phyloP scores from a whole-genome alignment of 352 stramenopile species.

The Phytophthora boehmeriae region DNA sequence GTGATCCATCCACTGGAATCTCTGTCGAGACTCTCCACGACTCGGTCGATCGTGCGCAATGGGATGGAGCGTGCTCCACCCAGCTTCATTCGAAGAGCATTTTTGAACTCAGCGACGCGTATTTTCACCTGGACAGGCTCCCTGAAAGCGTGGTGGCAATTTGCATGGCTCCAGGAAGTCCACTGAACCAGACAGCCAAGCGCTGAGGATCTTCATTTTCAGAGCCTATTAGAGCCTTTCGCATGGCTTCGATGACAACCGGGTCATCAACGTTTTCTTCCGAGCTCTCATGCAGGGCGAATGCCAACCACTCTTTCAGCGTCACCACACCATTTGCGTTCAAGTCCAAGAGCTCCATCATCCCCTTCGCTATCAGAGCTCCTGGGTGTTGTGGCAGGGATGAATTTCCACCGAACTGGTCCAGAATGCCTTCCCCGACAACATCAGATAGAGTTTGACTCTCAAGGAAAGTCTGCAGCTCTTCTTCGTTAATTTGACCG shows the following conservation, averaged over 20 bases:
- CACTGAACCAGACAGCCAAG: slow-evolving; percentile 55
- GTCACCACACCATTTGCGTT: slow-evolving; percentile 65
- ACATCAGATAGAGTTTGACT: slow-evolving; percentile 20
- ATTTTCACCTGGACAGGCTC: slow-evolving; percentile 44
- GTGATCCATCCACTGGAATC: slow-evolving; percentile 76
- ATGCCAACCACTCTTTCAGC: slow-evolving; percentile 54
- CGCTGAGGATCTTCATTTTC: slow-evolving; percentile 15
- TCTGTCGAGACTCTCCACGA: slow-evolving; percentile 51
- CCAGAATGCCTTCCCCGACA: slow-evolving; percentile 8
- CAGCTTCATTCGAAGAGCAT: slow-evolving; percentile 36
- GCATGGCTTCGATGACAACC: slow-evolving; percentile 30
- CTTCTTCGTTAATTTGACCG: slow-evolving; percentile 57
- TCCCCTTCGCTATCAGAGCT: slow-evolving; percentile 29
- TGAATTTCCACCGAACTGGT: slow-evolving; percentile 23
- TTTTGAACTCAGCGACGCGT: slow-evolving; percentile 64
- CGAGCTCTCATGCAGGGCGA: slow-evolving; percentile 28
- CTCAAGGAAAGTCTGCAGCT: slow-evolving; percentile 54
- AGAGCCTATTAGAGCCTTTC: slow-evolving; percentile 23
- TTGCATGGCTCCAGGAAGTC: slow-evolving; percentile 41
- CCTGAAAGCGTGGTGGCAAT: slow-evolving; percentile 1
- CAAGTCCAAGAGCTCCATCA: slow-evolving; percentile 51
- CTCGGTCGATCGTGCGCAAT: slow-evolving; percentile 39
- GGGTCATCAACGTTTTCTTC: slow-evolving; percentile 10
- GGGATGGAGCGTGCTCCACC: slow-evolving; percentile 12
- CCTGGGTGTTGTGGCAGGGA: slow-evolving; percentile 9